A percentile compares a stretch with the other conserved stretches of the same genome.
Evolutionary conservation across 139 green algal species (phyloP).

Genomic region (Picochlorum sp.): DNA sequence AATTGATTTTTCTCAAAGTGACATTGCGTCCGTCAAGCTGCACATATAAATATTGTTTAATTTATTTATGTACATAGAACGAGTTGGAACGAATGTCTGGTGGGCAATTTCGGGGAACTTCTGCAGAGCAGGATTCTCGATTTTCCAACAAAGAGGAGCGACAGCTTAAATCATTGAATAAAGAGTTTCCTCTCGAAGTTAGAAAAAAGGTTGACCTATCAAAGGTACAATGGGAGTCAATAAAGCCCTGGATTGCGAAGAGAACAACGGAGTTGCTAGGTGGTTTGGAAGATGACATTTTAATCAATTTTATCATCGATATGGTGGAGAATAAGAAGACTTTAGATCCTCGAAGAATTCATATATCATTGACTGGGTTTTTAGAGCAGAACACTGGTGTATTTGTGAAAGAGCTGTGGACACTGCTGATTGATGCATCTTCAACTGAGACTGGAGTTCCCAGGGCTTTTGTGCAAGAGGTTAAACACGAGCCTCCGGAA

Average conservation of each 20-base stretch:
- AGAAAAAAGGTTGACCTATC: slow-evolving; percentile 63
- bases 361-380: slow-evolving; percentile 78
- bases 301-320: slow-evolving; percentile 87
- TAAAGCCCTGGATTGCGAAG: slow-evolving; percentile 88
- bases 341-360: slow-evolving; percentile 61
- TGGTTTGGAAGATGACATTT: slow-evolving; percentile 88
- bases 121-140: slow-evolving; percentile 55
- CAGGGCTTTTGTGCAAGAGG: slow-evolving; percentile 71
- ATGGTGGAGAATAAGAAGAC: slow-evolving; percentile 67
- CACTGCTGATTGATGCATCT: slow-evolving; percentile 61
- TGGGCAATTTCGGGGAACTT: slow-evolving; percentile 8
- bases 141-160: slow-evolving; percentile 72
- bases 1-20: slow-evolving; percentile 50
- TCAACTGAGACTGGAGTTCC: slow-evolving; percentile 64
- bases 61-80: too few relatives aligned
- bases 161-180: slow-evolving; percentile 42
- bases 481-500: slow-evolving; percentile 45
- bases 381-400: slow-evolving; percentile 83
- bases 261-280: slow-evolving; percentile 87
- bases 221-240: slow-evolving; percentile 79
- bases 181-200: slow-evolving; percentile 76
- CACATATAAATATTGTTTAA: neutral
- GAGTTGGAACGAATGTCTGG: slow-evolving; percentile 1
- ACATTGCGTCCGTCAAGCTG: neutral
- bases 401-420: slow-evolving; percentile 91